These are phyloP conservation scores for Fusarium transvaalense DNA, from an alignment of 2,329 filamentous ascomycete species.

Conservation along the genomic window DNA sequence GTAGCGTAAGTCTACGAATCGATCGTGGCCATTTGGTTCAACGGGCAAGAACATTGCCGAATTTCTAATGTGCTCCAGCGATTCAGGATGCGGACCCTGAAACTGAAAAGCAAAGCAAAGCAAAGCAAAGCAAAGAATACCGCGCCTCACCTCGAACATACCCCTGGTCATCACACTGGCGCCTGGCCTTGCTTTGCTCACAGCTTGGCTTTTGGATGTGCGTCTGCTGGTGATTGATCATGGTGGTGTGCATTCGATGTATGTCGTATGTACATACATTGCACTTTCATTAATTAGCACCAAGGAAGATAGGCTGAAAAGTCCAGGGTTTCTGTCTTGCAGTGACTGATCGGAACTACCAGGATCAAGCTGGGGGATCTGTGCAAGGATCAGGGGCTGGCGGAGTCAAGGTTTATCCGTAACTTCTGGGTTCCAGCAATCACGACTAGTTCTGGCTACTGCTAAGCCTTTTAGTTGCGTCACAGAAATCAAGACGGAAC, in stretches of 20 bases:
- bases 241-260: neutral
- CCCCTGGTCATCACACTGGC: constrained; percentile 6
- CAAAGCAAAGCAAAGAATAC: constrained; percentile 30
- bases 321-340: constrained; percentile 29
- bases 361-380: constrained; percentile 43
- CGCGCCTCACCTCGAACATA: neutral
- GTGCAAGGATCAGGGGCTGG: constrained; percentile 28
- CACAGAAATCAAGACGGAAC: constrained; percentile 34
- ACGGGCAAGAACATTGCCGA: constrained; percentile 16
- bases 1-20: constrained; percentile 24
- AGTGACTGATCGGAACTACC: constrained; percentile 34
- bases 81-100: constrained; percentile 13
- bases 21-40: constrained; percentile 33
- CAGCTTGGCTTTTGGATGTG: neutral
- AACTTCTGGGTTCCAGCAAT: constrained; percentile 11
- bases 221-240: neutral
- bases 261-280: neutral
- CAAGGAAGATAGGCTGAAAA: neutral
- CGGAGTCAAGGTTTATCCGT: constrained; percentile 44
- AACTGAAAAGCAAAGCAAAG: constrained; percentile 30
- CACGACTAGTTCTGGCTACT: constrained; percentile 17
- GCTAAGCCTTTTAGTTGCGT: constrained; percentile 40
- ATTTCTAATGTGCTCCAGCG: constrained; percentile 9
- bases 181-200: neutral
- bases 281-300: constrained; percentile 10